phyloP scores from a whole-genome alignment of 768 basidiomycete genomes.

The Rubroboletus satanas region DNA sequence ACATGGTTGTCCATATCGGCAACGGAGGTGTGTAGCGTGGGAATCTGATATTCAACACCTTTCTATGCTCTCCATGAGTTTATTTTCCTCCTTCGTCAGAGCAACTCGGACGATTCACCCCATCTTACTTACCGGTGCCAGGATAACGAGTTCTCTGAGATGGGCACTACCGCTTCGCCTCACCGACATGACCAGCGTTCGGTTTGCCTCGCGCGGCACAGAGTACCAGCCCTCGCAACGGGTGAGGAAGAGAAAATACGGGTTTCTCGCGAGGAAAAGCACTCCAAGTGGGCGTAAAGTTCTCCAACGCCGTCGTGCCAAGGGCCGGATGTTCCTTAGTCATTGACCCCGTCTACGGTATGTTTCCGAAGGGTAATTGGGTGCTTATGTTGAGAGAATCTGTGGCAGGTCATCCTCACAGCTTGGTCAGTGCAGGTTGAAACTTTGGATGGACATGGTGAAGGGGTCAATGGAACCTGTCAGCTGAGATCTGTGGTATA shows the following conservation, averaged over 20 bases:
- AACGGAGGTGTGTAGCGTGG: slow-evolving; percentile 9
- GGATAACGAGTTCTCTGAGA: slow-evolving; percentile 14
- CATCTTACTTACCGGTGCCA: slow-evolving; percentile 7
- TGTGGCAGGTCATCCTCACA: neutral
- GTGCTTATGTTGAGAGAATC: neutral
- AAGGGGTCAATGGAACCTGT: neutral
- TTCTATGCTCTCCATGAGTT: slow-evolving; percentile 6
- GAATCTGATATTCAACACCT: slow-evolving; percentile 8
- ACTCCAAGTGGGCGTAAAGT: slow-evolving; percentile 68
- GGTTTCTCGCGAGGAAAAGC: slow-evolving; percentile 77
- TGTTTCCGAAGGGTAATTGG: neutral
- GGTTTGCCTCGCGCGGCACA: slow-evolving; percentile 69
- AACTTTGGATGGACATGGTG: neutral
- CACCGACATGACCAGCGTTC: slow-evolving; percentile 27
- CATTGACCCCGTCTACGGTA: slow-evolving; percentile 48
- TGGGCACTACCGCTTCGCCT: slow-evolving; percentile 23
- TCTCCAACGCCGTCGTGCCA: slow-evolving; percentile 62
- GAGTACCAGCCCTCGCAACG: slow-evolving; percentile 97
- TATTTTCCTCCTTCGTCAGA: slow-evolving; percentile 23
- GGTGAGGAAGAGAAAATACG: slow-evolving; percentile 88
- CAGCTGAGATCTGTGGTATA: neutral
- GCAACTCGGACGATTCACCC: slow-evolving; percentile 23
- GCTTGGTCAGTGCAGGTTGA: neutral
- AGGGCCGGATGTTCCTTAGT: slow-evolving; percentile 74
- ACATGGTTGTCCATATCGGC: neutral